phyloP scores from a whole-genome alignment of 2,329 filamentous ascomycete genomes.

The Penicillium sp. region DNA sequence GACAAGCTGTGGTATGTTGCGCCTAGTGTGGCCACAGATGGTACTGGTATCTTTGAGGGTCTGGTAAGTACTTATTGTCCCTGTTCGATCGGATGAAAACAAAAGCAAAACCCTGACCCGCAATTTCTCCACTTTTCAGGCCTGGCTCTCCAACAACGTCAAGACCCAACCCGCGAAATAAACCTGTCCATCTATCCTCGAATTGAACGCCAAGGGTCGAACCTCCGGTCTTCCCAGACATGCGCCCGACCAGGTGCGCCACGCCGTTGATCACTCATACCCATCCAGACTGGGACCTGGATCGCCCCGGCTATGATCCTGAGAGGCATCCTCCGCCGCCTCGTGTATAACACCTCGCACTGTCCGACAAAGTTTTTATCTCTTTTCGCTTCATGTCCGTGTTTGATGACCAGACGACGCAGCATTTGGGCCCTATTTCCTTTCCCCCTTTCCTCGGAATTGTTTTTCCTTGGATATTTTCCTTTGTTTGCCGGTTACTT shows the following conservation, averaged over 20 bases:
- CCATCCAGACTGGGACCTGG: background rate
- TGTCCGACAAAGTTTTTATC: constrained; percentile 24
- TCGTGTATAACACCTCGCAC: constrained; percentile 39
- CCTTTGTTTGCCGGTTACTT: constrained; percentile 16
- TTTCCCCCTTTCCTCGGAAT: constrained; percentile 14
- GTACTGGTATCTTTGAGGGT: constrained; percentile 78
- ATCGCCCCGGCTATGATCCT: constrained; percentile 16
- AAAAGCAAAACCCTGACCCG: constrained; percentile 12
- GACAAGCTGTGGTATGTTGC: constrained; percentile 85
- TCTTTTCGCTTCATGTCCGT: constrained; percentile 37
- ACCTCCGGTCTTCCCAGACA: background rate
- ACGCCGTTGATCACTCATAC: constrained; percentile 2
- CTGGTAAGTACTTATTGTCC: constrained; percentile 52
- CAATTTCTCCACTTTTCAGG: constrained; percentile 37
- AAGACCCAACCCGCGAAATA: constrained; percentile 55
- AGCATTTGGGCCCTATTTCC: constrained; percentile 33
- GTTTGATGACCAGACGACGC: constrained; percentile 45
- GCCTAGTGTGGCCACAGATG: constrained; percentile 77
- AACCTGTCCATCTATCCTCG: constrained; percentile 5
- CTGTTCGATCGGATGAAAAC: constrained; percentile 5
- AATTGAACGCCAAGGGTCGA: constrained; percentile 3
- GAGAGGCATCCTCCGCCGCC: constrained; percentile 20
- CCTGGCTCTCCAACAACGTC: constrained; percentile 82
- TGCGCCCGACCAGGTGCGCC: background rate
- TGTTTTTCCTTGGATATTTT: constrained; percentile 15